These are phyloP conservation scores for Aureobasidium subglaciale DNA, from an alignment of 2,329 filamentous ascomycete genomes.

Conservation along the genomic window DNA sequence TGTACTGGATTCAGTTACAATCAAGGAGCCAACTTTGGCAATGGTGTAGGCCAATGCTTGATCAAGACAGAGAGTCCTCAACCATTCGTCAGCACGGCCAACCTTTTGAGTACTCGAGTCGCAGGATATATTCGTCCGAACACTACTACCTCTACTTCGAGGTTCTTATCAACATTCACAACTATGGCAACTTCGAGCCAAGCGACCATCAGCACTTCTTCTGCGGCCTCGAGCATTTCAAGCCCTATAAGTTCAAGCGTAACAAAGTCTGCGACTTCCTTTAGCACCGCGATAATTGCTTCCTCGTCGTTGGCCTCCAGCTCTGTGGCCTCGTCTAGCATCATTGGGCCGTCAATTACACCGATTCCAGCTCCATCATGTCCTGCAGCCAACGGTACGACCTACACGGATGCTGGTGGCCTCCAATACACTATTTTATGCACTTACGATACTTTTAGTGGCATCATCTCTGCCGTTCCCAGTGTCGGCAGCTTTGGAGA, in stretches of 20 bases:
- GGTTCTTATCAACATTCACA: background rate
- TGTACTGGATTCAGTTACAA: conserved; percentile 22
- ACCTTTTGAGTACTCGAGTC: conserved; percentile 14
- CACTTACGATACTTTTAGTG: background rate
- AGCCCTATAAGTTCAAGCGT: background rate
- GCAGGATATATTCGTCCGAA: conserved; percentile 8
- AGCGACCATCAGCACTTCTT: background rate
- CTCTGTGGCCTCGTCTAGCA: background rate
- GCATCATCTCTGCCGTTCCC: background rate
- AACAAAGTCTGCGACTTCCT: background rate
- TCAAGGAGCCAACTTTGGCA: conserved; percentile 16
- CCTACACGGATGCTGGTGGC: conserved; percentile 18
- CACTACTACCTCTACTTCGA: background rate
- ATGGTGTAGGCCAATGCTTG: conserved; percentile 20
- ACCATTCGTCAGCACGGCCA: conserved; percentile 16
- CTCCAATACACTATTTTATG: background rate
- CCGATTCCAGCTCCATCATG: conserved; percentile 15
- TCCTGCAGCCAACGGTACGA: conserved; percentile 20
- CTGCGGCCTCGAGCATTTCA: background rate
- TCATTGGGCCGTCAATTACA: too few species aligned
- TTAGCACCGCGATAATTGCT: background rate
- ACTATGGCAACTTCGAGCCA: background rate
- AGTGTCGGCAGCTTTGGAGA: background rate
- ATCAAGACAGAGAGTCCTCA: conserved; percentile 16
- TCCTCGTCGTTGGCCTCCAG: background rate